Evolutionary conservation across 306 rosid genomes (phyloP).

Genomic region (Gastrolobium bilobum): DNA sequence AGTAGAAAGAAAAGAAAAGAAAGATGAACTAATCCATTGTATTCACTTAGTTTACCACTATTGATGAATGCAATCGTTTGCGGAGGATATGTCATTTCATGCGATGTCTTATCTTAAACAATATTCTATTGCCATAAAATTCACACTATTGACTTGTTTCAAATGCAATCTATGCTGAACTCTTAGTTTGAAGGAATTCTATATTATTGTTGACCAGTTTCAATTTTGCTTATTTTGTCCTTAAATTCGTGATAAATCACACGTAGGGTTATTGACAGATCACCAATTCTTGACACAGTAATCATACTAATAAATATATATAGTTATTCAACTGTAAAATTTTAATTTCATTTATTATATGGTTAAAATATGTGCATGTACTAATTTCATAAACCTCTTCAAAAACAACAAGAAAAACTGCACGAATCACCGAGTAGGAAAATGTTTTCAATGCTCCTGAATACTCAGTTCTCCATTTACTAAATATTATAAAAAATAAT

Average conservation of each 20-base stretch:
- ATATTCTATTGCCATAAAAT: slow-evolving; percentile 31
- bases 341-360: background rate
- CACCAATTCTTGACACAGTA: no score
- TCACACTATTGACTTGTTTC: slow-evolving; percentile 26
- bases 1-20: slow-evolving; percentile 31
- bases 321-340: background rate
- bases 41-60: slow-evolving; percentile 34
- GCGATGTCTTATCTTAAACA: slow-evolving; percentile 29
- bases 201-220: slow-evolving; percentile 6
- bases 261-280: background rate
- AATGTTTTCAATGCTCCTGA: no score
- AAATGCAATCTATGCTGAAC: background rate
- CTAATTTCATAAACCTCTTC: no score
- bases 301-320: no score
- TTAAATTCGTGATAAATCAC: slow-evolving; percentile 10
- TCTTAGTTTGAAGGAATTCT: slow-evolving; percentile 21
- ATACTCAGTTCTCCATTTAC: no score
- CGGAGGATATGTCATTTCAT: slow-evolving; percentile 24
- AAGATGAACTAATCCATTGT: slow-evolving; percentile 54
- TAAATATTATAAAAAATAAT: no score
- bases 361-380: no score
- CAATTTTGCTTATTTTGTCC: background rate
- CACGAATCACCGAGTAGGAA: no score
- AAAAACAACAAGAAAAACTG: no score
- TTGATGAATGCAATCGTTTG: background rate